phyloP scores from a whole-genome alignment of 192 early-diverging fungal genomes.

The Podila clonocystis region DNA sequence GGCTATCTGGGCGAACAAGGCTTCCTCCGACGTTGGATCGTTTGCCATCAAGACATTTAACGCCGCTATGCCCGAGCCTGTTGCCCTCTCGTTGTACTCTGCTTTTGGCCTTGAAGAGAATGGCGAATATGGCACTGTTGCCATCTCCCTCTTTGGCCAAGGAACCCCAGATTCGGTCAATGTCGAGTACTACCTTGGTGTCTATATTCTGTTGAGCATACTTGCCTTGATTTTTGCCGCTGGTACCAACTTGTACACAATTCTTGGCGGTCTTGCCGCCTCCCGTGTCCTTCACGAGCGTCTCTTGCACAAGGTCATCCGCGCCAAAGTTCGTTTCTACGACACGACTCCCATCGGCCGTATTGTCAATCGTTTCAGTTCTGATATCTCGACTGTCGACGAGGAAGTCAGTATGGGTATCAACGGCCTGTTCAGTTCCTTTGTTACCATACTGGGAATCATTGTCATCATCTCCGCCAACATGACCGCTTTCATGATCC shows the following conservation, averaged over 20 bases:
- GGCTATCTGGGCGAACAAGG: slow-evolving; percentile 60
- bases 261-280: slow-evolving; percentile 61
- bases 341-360: slow-evolving; percentile 86
- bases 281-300: slow-evolving; percentile 65
- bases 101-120: slow-evolving; percentile 14
- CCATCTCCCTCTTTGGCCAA: slow-evolving; percentile 2
- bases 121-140: slow-evolving; percentile 2
- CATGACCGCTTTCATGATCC: slow-evolving; percentile 76
- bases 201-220: slow-evolving; percentile 68
- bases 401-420: slow-evolving; percentile 59
- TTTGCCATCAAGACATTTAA: slow-evolving; percentile 11
- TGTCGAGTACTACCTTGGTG: slow-evolving; percentile 67
- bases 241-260: slow-evolving; percentile 43
- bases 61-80: background rate
- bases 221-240: slow-evolving; percentile 41
- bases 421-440: slow-evolving; percentile 56
- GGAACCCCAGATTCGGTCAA: slow-evolving; percentile 30
- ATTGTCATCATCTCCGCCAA: slow-evolving; percentile 68
- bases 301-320: slow-evolving; percentile 66
- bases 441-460: slow-evolving; percentile 63
- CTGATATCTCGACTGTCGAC: slow-evolving; percentile 87
- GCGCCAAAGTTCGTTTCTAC: slow-evolving; percentile 86
- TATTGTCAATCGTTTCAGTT: slow-evolving; percentile 86
- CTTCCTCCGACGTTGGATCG: slow-evolving; percentile 32
- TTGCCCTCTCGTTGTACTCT: slow-evolving; percentile 14